Evolutionary conservation across 352 stramenopile genomes (phyloP), one percentile per base, ranked within the genome.

Genomic region (Globisporangium iwayamae): DNA sequence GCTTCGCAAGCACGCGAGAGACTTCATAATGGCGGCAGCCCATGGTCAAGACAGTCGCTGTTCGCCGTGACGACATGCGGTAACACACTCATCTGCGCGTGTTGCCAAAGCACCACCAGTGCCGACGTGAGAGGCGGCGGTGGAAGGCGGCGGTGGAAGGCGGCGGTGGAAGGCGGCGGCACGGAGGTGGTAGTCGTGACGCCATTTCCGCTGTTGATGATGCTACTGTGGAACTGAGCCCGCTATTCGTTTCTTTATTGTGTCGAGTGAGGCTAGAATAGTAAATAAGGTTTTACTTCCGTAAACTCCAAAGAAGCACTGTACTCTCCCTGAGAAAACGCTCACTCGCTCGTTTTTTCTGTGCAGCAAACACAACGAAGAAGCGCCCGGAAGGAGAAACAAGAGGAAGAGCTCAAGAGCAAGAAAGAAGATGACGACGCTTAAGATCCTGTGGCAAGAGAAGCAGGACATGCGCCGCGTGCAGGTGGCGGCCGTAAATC

Each of bases 391-490:
- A 53, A 32, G 32, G 14, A 14, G 6, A 32, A 39, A 6, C 48
- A 22, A 55, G 20, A 50, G 3, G 32, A 36, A 8, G 7, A 36
- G 32, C 32, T 36, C n/a, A 4, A 52, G 20, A 52, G 8, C 6
- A 56, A 22, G 50, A 56, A 20, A 7, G 51, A 56, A 13, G 51
- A 94, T 91, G 83, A 76, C 81, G 75, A 94, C 85, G 73, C 81
- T 94, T 68, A 94, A 94, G 81, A 88, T 94, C 60, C 75, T 87
- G 54, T 91, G 82, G 79, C 73, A 74, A 69, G 85, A 89, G 65
- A 79, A 87, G 75, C 73, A 92, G 70, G 85, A 94, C 71, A 92
- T 94, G 81, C 85, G 85, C 61, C 85, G 85, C 63, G 85, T 94
- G 67, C 81, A 94, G 68, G 77, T 90, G 32, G 57, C 70, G 63